A percentile compares a stretch with the other conserved stretches of the same genome.
Evolutionary conservation across 2,329 filamentous ascomycete genomes (phyloP).

Genomic region (Ophiostoma perfectum): DNA sequence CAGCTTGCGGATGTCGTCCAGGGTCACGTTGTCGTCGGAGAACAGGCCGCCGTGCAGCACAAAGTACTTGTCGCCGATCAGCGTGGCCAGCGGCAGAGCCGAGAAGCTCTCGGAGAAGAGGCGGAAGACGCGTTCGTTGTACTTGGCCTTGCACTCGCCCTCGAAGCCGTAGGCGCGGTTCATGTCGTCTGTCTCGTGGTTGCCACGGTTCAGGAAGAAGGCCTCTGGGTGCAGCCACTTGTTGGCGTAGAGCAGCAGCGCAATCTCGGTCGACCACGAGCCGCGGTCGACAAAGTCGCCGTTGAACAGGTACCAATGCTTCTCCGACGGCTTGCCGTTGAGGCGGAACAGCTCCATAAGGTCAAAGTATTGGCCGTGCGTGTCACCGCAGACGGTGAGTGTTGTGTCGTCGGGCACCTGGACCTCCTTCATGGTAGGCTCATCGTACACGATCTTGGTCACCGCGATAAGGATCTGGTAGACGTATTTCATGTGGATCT

Average conservation of each 20-base stretch:
- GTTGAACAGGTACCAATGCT: constrained; percentile 94
- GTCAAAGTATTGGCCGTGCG: constrained; percentile 97
- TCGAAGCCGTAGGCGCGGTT: constrained; percentile 98
- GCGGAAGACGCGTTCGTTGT: constrained; percentile 90
- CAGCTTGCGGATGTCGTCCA: constrained; percentile 74
- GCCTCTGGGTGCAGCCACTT: constrained; percentile 85
- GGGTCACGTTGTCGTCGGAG: constrained; percentile 85
- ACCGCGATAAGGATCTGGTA: constrained; percentile 92
- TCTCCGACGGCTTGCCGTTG: constrained; percentile 77
- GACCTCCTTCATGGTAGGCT: constrained; percentile 95
- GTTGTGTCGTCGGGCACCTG: constrained; percentile 70
- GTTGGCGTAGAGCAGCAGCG: constrained; percentile 86
- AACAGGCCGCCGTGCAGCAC: constrained; percentile 93
- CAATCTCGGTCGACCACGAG: constrained; percentile 97
- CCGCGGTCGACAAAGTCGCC: constrained; percentile 97
- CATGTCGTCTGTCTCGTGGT: constrained; percentile 99
- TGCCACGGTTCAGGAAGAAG: constrained; percentile 95
- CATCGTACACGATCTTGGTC: constrained; percentile 82
- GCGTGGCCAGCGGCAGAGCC: constrained; percentile 80
- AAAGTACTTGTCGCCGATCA: constrained; percentile 86
- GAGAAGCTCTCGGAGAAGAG: constrained; percentile 98
- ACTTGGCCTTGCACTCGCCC: constrained; percentile 96
- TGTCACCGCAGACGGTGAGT: constrained; percentile 94
- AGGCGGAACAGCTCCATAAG: constrained; percentile 91
- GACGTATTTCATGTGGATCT: constrained; percentile 91